Conservation (phyloP, 2,329 filamentous ascomycete species). For the Trichoderma atrobrunneum region DNA sequence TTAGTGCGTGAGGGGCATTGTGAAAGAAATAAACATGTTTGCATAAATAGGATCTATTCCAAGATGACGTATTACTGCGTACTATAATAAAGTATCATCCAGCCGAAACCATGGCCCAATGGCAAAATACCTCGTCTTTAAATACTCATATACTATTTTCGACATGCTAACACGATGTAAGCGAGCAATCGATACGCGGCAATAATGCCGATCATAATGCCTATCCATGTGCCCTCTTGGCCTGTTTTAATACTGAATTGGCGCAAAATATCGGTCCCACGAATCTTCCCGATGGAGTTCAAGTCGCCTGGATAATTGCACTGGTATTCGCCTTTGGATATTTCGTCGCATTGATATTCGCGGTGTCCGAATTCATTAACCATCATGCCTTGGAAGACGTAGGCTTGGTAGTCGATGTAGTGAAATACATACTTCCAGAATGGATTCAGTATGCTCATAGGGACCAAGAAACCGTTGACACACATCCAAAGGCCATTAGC, state of each 20-base stretch:
- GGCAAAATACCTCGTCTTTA: neutral
- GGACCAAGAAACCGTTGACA: slow-evolving; percentile 78
- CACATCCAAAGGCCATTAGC: slow-evolving; percentile 90
- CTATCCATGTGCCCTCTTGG: slow-evolving; percentile 71
- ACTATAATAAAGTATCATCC: neutral
- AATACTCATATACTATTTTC: neutral
- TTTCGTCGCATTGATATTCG: neutral
- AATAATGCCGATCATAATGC: slow-evolving; percentile 75
- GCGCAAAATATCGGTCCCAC: slow-evolving; percentile 67
- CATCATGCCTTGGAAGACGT: slow-evolving; percentile 92
- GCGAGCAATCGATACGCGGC: slow-evolving; percentile 43
- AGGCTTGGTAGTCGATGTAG: slow-evolving; percentile 83
- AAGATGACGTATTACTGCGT: neutral
- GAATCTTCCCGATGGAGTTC: slow-evolving; percentile 58
- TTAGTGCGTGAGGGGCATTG: neutral
- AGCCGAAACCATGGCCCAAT: neutral
- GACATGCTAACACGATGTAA: neutral
- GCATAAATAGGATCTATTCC: neutral
- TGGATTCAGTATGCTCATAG: slow-evolving; percentile 67
- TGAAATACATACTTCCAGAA: slow-evolving; percentile 88
- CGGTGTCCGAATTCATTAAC: slow-evolving; percentile 68
- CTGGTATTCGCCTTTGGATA: slow-evolving; percentile 62
- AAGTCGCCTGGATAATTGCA: slow-evolving; percentile 54
- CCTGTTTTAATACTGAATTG: slow-evolving; percentile 67
- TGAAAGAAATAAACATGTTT: neutral